Evolutionary conservation across 352 stramenopile genomes (phyloP).

Genomic region (Pythium sukuiense): DNA sequence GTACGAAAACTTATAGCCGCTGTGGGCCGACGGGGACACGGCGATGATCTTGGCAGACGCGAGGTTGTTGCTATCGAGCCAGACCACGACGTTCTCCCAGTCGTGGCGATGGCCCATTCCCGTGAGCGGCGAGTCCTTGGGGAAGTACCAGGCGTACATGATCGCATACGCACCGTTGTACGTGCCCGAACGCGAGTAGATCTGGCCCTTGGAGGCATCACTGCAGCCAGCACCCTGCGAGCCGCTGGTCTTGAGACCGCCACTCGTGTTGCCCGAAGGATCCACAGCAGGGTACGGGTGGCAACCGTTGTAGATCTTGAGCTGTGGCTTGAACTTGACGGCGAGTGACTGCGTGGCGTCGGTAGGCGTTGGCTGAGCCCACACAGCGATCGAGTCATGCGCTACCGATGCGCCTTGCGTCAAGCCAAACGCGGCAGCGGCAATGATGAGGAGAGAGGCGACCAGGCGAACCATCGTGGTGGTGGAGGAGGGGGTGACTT

Average conservation of each 20-base stretch:
- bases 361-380: constrained; percentile 6
- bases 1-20: constrained; percentile 24
- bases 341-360: constrained; percentile 11
- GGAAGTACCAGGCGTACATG: constrained; percentile 52
- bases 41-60: constrained; percentile 15
- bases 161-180: constrained; percentile 32
- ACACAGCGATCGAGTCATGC: constrained; percentile 14
- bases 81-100: constrained; percentile 34
- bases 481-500: no score
- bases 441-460: background rate
- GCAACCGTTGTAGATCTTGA: constrained; percentile 29
- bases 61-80: constrained; percentile 36
- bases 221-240: constrained; percentile 18
- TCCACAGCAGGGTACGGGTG: constrained; percentile 28
- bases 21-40: constrained; percentile 17
- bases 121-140: constrained; percentile 36
- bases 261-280: constrained; percentile 27
- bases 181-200: constrained; percentile 30
- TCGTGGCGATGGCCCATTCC: constrained; percentile 29
- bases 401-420: background rate
- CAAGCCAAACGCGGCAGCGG: background rate
- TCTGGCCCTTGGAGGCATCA: constrained; percentile 26
- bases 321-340: constrained; percentile 32
- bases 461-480: background rate
- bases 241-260: constrained; percentile 18